Evolutionary conservation across 352 stramenopile genomes (phyloP).

Genomic region (Phytophthora pini): DNA sequence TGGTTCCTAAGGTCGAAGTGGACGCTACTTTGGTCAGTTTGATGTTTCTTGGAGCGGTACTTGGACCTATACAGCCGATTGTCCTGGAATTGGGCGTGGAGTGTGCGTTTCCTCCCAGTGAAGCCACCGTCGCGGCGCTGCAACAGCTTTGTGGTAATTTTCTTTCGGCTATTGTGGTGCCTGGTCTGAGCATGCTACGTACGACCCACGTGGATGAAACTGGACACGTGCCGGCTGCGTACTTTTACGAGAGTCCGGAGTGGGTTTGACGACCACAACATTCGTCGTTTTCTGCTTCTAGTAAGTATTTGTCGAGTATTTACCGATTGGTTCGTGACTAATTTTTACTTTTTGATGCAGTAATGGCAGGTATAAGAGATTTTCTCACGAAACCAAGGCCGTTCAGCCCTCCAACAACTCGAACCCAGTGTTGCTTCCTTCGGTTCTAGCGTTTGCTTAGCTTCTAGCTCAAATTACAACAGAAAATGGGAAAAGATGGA

Average conservation of each 20-base stretch:
- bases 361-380: constrained; percentile 65
- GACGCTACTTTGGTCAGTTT: constrained; percentile 45
- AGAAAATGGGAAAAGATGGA: no score
- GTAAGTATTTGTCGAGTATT: constrained; percentile 31
- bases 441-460: no score
- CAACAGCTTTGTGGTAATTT: constrained; percentile 81
- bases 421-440: neutral
- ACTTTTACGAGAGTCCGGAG: constrained; percentile 62
- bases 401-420: neutral
- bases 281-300: constrained; percentile 63
- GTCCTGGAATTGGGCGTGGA: constrained; percentile 71
- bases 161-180: constrained; percentile 62
- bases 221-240: constrained; percentile 38
- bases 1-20: constrained; percentile 37
- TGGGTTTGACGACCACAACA: constrained; percentile 53
- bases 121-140: constrained; percentile 71
- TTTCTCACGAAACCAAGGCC: constrained; percentile 39
- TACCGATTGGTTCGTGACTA: neutral
- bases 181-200: constrained; percentile 51
- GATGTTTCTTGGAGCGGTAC: constrained; percentile 53
- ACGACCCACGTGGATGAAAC: constrained; percentile 39
- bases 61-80: constrained; percentile 71
- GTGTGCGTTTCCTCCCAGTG: constrained; percentile 72
- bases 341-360: constrained; percentile 19
- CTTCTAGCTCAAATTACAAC: no score